A percentile compares a stretch with the other conserved stretches of the same genome.
Evolutionary conservation across 805 yeast genomes (phyloP).

Genomic region (Candida parachauliodes): DNA sequence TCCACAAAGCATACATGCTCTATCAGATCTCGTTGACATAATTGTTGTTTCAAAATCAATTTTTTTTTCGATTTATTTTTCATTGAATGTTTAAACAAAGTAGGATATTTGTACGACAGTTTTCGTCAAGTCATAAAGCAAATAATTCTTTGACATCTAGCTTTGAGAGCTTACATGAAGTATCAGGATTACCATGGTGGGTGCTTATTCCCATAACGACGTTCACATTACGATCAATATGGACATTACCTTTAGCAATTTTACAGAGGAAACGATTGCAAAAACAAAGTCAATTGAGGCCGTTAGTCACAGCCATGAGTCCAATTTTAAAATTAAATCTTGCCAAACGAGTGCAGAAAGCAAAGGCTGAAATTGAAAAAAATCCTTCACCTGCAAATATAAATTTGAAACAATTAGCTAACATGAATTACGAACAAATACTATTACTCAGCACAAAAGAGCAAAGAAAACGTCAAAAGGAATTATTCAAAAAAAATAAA

Average conservation of each 20-base stretch:
- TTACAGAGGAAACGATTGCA: conserved; percentile 65
- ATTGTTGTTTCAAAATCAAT: neutral
- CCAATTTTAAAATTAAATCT: conserved; percentile 66
- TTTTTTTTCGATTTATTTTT: neutral
- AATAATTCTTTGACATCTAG: conserved; percentile 32
- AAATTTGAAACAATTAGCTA: conserved; percentile 18
- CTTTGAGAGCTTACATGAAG: conserved; percentile 48
- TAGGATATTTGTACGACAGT: conserved; percentile 14
- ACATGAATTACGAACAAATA: conserved; percentile 74
- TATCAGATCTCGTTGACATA: conserved; percentile 62
- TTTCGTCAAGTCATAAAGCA: no score
- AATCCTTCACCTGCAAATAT: conserved; percentile 22
- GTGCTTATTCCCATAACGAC: conserved; percentile 73
- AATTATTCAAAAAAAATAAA: conserved; percentile 58
- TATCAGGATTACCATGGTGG: conserved; percentile 79
- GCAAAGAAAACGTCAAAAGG: conserved; percentile 67
- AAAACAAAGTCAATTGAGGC: conserved; percentile 68
- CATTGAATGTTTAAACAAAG: neutral
- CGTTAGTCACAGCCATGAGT: conserved; percentile 67
- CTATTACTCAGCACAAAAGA: conserved; percentile 72
- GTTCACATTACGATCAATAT: conserved; percentile 53
- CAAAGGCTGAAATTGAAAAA: conserved; percentile 19
- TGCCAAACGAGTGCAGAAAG: conserved; percentile 44
- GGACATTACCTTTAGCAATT: conserved; percentile 79
- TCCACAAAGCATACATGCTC: conserved; percentile 98